These are phyloP conservation scores for Boletus sp. DNA, from an alignment of 768 basidiomycete species.

Conservation along the genomic window DNA sequence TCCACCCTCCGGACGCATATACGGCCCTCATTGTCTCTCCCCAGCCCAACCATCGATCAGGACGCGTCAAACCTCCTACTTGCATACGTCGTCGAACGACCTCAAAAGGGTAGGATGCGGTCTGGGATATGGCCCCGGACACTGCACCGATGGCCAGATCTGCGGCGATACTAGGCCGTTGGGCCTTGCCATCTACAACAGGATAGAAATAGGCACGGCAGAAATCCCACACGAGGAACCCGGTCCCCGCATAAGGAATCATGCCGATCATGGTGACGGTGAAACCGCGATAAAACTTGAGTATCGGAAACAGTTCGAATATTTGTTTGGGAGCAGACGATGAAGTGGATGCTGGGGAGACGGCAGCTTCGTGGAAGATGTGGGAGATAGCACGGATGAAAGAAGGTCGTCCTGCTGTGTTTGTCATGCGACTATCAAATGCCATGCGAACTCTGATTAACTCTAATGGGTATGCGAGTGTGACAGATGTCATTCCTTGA, in stretches of 20 bases:
- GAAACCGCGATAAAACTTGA: constrained; percentile 98
- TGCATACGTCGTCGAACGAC: constrained; percentile 92
- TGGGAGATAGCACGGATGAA: constrained; percentile 53
- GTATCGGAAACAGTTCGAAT: constrained; percentile 65
- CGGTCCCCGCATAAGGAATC: constrained; percentile 93
- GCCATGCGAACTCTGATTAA: constrained; percentile 95
- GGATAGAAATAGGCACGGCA: constrained; percentile 60
- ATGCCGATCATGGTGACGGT: constrained; percentile 88
- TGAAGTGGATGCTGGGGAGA: constrained; percentile 19
- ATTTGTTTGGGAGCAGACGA: constrained; percentile 22
- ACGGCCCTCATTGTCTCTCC: constrained; percentile 71
- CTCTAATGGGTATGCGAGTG: constrained; percentile 94
- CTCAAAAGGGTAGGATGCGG: constrained; percentile 92
- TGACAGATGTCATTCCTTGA: constrained; percentile 81
- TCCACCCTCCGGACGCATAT: constrained; percentile 67
- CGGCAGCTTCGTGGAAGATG: constrained; percentile 68
- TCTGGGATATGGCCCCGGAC: constrained; percentile 83
- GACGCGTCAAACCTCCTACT: constrained; percentile 80
- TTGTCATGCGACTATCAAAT: constrained; percentile 40
- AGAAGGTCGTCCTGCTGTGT: constrained; percentile 40
- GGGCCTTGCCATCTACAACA: constrained; percentile 38
- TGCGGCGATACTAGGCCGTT: constrained; percentile 42
- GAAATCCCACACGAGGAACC: constrained; percentile 89
- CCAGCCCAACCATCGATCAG: constrained; percentile 74
- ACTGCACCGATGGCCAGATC: constrained; percentile 84